Evolutionary conservation across 495 filamentous ascomycete genomes (phyloP).

Genomic region (Talaromyces stipitatus): DNA sequence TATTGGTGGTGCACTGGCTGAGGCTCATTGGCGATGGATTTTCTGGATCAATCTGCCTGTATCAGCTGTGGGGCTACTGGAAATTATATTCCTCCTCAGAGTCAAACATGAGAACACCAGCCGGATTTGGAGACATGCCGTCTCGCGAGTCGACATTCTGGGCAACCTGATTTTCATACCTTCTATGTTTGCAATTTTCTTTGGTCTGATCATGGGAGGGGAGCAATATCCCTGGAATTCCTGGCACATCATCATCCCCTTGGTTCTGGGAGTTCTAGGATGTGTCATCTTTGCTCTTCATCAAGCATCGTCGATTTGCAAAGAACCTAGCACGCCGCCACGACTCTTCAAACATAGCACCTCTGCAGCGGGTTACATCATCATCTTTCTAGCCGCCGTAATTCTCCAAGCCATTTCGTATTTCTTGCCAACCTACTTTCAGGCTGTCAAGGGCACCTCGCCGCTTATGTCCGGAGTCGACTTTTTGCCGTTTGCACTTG

Average conservation of each 20-base stretch:
- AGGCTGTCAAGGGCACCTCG: conserved; percentile 56
- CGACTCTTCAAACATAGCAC: not conserved
- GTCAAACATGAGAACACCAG: no score
- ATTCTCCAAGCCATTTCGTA: not conserved
- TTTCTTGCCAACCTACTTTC: conserved; percentile 20
- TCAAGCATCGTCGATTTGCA: not conserved
- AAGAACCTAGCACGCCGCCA: not conserved
- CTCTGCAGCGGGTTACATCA: not conserved
- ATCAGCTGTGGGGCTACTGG: no score
- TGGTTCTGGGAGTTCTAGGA: conserved; percentile 33
- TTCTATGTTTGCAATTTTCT: conserved; percentile 30
- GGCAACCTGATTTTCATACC: conserved; percentile 38
- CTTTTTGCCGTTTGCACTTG: conserved; percentile 55
- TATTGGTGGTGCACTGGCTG: conserved; percentile 20
- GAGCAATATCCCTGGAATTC: conserved; percentile 35
- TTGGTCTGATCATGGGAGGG: conserved; percentile 45
- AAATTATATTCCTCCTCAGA: no score
- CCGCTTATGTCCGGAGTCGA: conserved; percentile 56
- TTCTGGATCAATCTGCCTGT: no score
- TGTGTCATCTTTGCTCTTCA: conserved; percentile 15
- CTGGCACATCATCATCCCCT: conserved; percentile 37
- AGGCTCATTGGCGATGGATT: no score
- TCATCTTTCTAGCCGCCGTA: not conserved
- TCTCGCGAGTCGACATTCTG: conserved; percentile 24
- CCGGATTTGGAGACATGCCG: no score